Conservation (phyloP, 495 filamentous ascomycete species). For the Beverwykella pulmonaria region DNA sequence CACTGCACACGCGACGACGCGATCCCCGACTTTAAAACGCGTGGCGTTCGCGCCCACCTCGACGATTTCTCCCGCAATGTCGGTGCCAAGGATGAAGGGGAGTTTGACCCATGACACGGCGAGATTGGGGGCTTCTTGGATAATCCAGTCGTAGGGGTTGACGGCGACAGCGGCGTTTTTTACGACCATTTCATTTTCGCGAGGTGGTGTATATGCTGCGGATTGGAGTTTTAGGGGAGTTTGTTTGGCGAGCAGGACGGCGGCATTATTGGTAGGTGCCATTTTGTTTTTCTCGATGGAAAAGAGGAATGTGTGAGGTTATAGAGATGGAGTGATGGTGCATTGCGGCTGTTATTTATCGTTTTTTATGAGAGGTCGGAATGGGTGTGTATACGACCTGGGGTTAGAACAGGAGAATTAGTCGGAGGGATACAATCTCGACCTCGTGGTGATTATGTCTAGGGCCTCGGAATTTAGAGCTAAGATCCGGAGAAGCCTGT, state of each 20-base stretch:
- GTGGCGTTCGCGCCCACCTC: slow-evolving; percentile 52
- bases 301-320: no score
- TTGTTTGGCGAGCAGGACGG: background rate
- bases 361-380: no score
- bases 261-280: slow-evolving; percentile 3
- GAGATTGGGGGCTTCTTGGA: slow-evolving; percentile 45
- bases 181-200: slow-evolving; percentile 45
- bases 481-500: no score
- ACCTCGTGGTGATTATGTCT: no score
- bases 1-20: slow-evolving; percentile 42
- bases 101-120: slow-evolving; percentile 45
- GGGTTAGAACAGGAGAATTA: no score
- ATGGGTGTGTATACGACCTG: no score
- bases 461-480: no score
- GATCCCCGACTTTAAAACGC: slow-evolving; percentile 54
- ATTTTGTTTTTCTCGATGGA: background rate
- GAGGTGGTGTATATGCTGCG: slow-evolving; percentile 28
- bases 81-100: slow-evolving; percentile 57
- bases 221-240: background rate
- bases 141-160: slow-evolving; percentile 55
- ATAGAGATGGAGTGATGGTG: no score
- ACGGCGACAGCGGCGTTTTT: slow-evolving; percentile 49
- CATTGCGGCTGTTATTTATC: no score
- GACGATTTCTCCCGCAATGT: slow-evolving; percentile 57
- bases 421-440: no score